Conservation (phyloP, 495 filamentous ascomycete species). For the Penicillium maclennaniae region DNA sequence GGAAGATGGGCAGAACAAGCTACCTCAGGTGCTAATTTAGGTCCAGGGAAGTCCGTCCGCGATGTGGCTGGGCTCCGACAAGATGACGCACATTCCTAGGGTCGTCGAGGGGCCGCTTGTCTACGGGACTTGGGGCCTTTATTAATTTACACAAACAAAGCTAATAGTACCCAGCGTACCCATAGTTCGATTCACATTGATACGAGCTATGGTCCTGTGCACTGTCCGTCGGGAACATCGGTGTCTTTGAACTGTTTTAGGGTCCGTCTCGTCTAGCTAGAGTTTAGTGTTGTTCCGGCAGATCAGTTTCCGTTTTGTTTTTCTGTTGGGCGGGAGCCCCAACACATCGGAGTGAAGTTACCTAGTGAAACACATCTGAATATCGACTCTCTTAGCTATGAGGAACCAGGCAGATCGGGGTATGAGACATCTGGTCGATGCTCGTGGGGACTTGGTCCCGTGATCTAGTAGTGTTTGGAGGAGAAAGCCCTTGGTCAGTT, state of each 20-base stretch:
- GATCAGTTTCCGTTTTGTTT: constrained; percentile 13
- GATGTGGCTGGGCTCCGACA: constrained; percentile 16
- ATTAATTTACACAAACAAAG: neutral
- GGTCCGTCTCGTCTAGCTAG: neutral
- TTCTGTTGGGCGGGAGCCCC: constrained; percentile 17
- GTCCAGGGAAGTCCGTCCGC: neutral
- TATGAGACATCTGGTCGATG: neutral
- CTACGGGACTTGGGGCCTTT: neutral
- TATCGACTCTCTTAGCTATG: neutral
- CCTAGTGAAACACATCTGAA: neutral
- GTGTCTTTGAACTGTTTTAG: neutral
- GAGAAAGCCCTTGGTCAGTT: neutral
- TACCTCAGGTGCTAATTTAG: neutral
- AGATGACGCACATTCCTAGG: constrained; percentile 13
- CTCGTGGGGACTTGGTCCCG: constrained; percentile 1
- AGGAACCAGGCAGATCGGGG: too few species aligned
- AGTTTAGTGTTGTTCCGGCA: constrained; percentile 9
- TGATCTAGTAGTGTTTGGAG: neutral
- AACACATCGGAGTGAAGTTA: constrained; percentile 10
- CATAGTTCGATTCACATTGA: neutral
- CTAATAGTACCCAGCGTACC: too few species aligned
- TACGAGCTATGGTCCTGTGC: neutral
- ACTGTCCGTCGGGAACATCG: neutral
- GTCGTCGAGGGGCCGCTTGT: neutral
- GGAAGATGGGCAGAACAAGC: constrained; percentile 10